Conservation (phyloP, 768 basidiomycete genomes). For the Suillus lakei region DNA sequence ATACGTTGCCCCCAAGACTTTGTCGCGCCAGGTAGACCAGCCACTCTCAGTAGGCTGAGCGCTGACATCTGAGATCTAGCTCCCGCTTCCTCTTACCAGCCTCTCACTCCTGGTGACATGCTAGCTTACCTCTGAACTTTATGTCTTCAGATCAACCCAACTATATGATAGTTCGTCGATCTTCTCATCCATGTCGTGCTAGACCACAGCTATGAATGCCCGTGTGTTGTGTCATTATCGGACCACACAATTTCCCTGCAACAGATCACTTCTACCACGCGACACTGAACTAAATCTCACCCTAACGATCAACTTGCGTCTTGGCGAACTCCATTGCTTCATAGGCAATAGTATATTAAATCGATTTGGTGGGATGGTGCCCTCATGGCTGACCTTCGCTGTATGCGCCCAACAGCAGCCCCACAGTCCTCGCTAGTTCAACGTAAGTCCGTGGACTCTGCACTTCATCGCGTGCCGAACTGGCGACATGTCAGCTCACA, state of each 20-base stretch:
- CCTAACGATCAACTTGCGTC: background rate
- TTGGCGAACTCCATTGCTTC: background rate
- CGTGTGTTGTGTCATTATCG: background rate
- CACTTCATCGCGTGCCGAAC: background rate
- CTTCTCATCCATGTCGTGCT: background rate
- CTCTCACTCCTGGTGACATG: background rate
- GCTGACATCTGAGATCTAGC: no score
- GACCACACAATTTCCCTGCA: background rate
- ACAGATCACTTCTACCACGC: conserved; percentile 4
- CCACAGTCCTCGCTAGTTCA: background rate
- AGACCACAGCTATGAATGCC: background rate
- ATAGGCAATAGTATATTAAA: background rate
- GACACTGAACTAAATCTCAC: background rate
- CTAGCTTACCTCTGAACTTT: background rate
- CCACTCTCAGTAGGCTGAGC: no score
- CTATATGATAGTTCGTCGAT: background rate
- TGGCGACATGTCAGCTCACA: background rate
- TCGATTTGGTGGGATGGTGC: background rate
- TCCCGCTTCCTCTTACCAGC: no score
- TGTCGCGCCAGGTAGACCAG: no score
- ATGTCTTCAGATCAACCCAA: conserved; percentile 1
- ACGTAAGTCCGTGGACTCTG: background rate
- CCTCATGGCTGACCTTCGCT: background rate
- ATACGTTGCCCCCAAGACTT: no score
- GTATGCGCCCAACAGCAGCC: background rate